Base-by-base conservation (phyloP, 2,329 filamentous ascomycete genomes). In the Colletotrichum melonis region DNA sequence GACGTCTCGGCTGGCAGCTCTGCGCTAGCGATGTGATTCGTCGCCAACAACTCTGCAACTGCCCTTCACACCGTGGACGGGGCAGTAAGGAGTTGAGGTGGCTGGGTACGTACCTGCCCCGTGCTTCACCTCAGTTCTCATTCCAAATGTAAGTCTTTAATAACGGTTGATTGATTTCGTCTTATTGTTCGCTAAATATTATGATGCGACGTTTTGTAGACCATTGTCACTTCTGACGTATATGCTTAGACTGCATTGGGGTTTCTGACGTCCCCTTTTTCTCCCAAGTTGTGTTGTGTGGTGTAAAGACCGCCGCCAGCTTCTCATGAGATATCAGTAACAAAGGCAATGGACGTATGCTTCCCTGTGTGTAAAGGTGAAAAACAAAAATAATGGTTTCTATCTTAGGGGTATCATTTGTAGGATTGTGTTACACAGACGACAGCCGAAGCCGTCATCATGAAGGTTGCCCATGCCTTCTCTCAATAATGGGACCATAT, bases 1-100 rank as follows among this genome's bases (percentile, higher is more conserved):
- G 56, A 54, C 69, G 69, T 72, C 54, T 60, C 54, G 54, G 55
- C 55, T 73, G 67, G 46, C 70, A 73, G 60, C 70, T 73, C 67
- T 73, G 70, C 70, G 70, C 70, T 73, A 73, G 60, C 60, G 49
- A 70, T 70, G 46, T 70, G 67, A 73, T 73, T 73, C 62, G 71
- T 58, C 30, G 28, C 67, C 55, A 62, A 16, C 28, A 46, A 30
- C 46, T 59, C 35, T 28, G 32, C 46, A 26, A 49, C 32, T 30
- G 52, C n/a, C 16, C 16, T 59, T 32, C 54, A 35, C 32, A 35
- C 32, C 8, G 30, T 32, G 30, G 30, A 32, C 8, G 11, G 32
- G 32, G 32, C 32, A 35, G 32, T 12, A 57, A 46, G 58, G 28
- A 69, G 38, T 28, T 42, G 30, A 65, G 30, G 14, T 55, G 46